phyloP scores from a whole-genome alignment of 257 asterid genomes.

The Pogostemon cablin region DNA sequence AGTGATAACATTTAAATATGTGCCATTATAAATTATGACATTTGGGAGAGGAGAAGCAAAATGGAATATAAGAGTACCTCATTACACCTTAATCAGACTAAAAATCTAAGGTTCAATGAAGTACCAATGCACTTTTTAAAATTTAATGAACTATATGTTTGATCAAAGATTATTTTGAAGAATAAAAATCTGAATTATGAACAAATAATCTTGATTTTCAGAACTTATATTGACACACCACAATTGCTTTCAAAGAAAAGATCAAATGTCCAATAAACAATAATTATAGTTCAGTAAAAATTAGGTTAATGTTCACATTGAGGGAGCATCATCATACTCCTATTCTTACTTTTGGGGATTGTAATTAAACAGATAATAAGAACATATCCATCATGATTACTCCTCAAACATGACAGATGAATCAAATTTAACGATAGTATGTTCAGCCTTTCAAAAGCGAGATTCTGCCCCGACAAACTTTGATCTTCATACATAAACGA shows the following conservation, averaged over 20 bases:
- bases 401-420: background rate
- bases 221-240: background rate
- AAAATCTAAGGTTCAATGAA: too few species aligned
- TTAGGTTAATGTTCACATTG: background rate
- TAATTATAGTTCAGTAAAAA: background rate
- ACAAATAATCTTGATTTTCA: slow-evolving; percentile 12
- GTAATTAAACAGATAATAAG: slow-evolving; percentile 7
- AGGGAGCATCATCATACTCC: slow-evolving; percentile 9
- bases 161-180: background rate
- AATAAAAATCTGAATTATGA: background rate
- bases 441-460: background rate
- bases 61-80: too few species aligned
- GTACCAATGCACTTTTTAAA: too few species aligned
- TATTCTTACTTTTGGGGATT: background rate
- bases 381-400: slow-evolving; percentile 10
- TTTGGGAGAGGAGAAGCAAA: too few species aligned
- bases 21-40: too few species aligned
- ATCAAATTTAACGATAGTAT: background rate
- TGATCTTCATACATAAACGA: background rate
- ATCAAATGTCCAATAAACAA: background rate
- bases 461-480: slow-evolving; percentile 15
- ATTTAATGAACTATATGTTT: too few species aligned
- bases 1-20: too few species aligned
- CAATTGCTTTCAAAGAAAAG: slow-evolving; percentile 22
- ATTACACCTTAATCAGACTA: too few species aligned